phyloP scores from a whole-genome alignment of 2,329 filamentous ascomycete species.

The Fusarium verticillioides region DNA sequence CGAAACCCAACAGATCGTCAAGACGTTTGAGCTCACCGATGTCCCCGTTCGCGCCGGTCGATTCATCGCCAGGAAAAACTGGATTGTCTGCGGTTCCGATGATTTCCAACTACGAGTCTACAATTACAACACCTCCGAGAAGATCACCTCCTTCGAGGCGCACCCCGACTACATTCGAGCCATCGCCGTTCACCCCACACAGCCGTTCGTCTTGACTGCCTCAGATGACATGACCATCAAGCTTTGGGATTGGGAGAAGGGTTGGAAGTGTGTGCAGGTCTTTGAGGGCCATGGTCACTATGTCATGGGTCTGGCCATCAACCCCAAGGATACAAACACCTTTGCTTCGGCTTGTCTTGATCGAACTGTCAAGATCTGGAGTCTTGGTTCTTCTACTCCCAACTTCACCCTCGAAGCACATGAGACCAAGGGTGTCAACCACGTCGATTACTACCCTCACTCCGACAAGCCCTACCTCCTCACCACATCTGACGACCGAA shows the following conservation, averaged over 20 bases:
- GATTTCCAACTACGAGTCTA: slow-evolving; percentile 90
- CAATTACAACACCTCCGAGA: slow-evolving; percentile 99
- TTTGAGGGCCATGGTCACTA: slow-evolving; percentile 98
- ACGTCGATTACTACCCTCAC: slow-evolving; percentile 88
- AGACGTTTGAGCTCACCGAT: slow-evolving; percentile 98
- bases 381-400: slow-evolving; percentile 88
- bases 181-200: slow-evolving; percentile 93
- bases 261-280: slow-evolving; percentile 96
- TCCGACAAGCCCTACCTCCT: slow-evolving; percentile 87
- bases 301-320: slow-evolving; percentile 96
- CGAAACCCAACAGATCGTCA: slow-evolving; percentile 95
- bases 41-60: slow-evolving; percentile 96
- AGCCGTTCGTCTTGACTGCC: slow-evolving; percentile 94
- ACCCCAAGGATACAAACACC: slow-evolving; percentile 95
- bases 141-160: slow-evolving; percentile 96
- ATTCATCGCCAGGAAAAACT: slow-evolving; percentile 98
- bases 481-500: slow-evolving; percentile 95
- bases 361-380: slow-evolving; percentile 98
- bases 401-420: slow-evolving; percentile 98
- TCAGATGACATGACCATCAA: slow-evolving; percentile 99
- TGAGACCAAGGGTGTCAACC: slow-evolving; percentile 97
- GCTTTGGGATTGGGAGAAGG: slow-evolving; percentile 98
- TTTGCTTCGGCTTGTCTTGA: slow-evolving; percentile 95
- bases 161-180: slow-evolving; percentile 99
- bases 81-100: slow-evolving; percentile 96